Evolutionary conservation across 139 green algal genomes (phyloP), one percentile per base, ranked within the genome.

Genomic region (Marvania coccoides): DNA sequence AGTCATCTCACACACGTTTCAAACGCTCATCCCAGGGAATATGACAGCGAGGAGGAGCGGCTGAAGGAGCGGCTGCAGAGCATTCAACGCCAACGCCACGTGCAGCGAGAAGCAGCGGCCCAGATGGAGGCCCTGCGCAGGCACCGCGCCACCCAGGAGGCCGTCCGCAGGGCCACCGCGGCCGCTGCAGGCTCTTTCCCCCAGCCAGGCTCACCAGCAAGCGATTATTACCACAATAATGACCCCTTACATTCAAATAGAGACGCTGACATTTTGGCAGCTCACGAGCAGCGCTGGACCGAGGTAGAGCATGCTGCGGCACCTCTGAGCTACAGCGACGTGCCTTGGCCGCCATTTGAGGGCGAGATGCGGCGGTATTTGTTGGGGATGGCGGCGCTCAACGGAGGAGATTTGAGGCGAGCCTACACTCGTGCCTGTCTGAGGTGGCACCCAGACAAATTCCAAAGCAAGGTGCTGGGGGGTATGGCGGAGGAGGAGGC

Each of bases 1-100:
- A n/a, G n/a, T n/a, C n/a, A n/a, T n/a, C n/a, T n/a, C n/a, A n/a
- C n/a, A n/a, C n/a, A n/a, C n/a, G n/a, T n/a, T n/a, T n/a, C n/a
- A n/a, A n/a, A n/a, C n/a, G n/a, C n/a, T n/a, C n/a, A n/a, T n/a
- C n/a, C n/a, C n/a, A n/a, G n/a, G n/a, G n/a, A n/a, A n/a, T 77
- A 77, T 31, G 71, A 77, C 63, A 73, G 63, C 42, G 71, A 77
- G 23, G 71, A 77, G 55, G 71, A 77, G 38, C 40, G 64, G 5
- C 19, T 58, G 14, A 12, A 15, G 28, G 70, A 42, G 3, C 53
- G 70, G 13, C 7, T 58, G 30, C 24, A 62, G n/a, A 23, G 28
- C 9, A 34, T 28, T 12, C 15, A 29, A 26, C 40, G 51, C 7
- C 15, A 65, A 0, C 26, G 39, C 1, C n/a, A 14, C 8, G 6